A percentile compares a stretch with the other conserved stretches of the same genome.
phyloP scores from a whole-genome alignment of 768 basidiomycete species.

The Mycena belliarum region DNA sequence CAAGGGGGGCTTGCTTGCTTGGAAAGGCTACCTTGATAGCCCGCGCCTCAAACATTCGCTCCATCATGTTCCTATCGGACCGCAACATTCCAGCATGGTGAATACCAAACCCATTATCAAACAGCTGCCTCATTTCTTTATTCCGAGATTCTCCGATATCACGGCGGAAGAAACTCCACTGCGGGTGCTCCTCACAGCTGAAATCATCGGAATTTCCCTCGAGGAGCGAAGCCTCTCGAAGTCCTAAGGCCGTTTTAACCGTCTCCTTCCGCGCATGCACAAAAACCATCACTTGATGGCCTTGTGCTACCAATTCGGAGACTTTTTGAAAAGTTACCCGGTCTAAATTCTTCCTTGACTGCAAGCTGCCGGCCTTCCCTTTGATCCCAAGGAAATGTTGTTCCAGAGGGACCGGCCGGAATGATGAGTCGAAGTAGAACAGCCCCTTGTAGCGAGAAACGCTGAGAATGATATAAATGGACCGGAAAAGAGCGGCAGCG shows the following conservation, averaged over 20 bases:
- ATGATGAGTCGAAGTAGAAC: slow-evolving; percentile 98
- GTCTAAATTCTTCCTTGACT: slow-evolving; percentile 85
- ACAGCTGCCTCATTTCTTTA: slow-evolving; percentile 95
- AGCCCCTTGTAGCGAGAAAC: slow-evolving; percentile 85
- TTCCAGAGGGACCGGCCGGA: slow-evolving; percentile 93
- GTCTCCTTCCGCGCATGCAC: slow-evolving; percentile 99
- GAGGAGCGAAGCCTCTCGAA: slow-evolving; percentile 72
- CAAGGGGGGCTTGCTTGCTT: not conserved
- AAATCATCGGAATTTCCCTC: slow-evolving; percentile 81
- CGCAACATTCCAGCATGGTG: slow-evolving; percentile 99
- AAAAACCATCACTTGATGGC: slow-evolving; percentile 99
- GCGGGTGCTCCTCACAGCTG: slow-evolving; percentile 78
- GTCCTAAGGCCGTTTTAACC: slow-evolving; percentile 81
- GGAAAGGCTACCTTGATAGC: not conserved
- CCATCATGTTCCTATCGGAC: slow-evolving; percentile 92
- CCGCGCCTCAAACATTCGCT: slow-evolving; percentile 35
- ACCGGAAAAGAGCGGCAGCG: not conserved
- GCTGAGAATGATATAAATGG: slow-evolving; percentile 39
- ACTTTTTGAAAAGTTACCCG: slow-evolving; percentile 89
- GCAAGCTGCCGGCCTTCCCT: slow-evolving; percentile 78
- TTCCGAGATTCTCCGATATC: slow-evolving; percentile 83
- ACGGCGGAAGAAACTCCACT: slow-evolving; percentile 72
- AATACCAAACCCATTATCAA: slow-evolving; percentile 91
- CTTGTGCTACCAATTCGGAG: slow-evolving; percentile 79
- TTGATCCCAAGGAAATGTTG: slow-evolving; percentile 95